phyloP scores from a whole-genome alignment of 2,329 filamentous ascomycete genomes.

The Phialophora verrucosa region DNA sequence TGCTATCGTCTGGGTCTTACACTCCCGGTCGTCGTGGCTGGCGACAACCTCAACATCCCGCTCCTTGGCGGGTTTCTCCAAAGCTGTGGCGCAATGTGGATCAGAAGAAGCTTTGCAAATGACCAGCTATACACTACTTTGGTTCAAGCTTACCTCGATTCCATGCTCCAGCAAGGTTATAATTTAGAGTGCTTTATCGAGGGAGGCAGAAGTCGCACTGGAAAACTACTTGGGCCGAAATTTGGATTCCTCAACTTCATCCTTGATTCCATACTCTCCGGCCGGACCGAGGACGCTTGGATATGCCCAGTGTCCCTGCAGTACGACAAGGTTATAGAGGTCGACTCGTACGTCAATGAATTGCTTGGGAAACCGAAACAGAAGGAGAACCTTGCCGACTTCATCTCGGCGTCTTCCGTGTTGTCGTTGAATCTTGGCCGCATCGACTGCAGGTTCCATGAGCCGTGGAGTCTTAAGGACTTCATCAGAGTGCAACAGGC shows the following conservation, averaged over 20 bases:
- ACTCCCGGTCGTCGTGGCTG: slow-evolving; percentile 88
- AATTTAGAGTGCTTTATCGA: slow-evolving; percentile 99
- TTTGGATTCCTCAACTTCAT: slow-evolving; percentile 94
- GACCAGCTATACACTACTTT: slow-evolving; percentile 88
- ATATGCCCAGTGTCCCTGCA: slow-evolving; percentile 96
- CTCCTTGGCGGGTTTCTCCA: slow-evolving; percentile 88
- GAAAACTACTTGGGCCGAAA: slow-evolving; percentile 90
- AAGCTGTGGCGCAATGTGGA: slow-evolving; percentile 72
- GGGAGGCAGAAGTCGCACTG: slow-evolving; percentile 88
- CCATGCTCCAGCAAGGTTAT: slow-evolving; percentile 83
- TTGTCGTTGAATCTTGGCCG: slow-evolving; percentile 86
- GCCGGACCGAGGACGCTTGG: slow-evolving; percentile 85
- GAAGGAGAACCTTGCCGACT: slow-evolving; percentile 89
- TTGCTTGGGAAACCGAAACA: slow-evolving; percentile 92
- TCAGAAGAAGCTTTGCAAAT: slow-evolving; percentile 87
- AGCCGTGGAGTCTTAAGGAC: slow-evolving; percentile 86
- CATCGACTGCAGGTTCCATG: slow-evolving; percentile 93
- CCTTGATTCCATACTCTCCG: slow-evolving; percentile 85
- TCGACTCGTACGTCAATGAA: slow-evolving; percentile 94
- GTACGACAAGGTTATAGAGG: slow-evolving; percentile 99
- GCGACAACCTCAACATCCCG: slow-evolving; percentile 95
- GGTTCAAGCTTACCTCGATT: slow-evolving; percentile 97
- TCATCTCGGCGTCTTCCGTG: slow-evolving; percentile 86
- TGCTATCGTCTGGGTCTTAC: slow-evolving; percentile 92
- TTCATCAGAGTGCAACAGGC: slow-evolving; percentile 80